Evolutionary conservation across 2,329 filamentous ascomycete genomes (phyloP), one percentile per base, ranked within the genome.

Genomic region (Fusarium miscanthi): DNA sequence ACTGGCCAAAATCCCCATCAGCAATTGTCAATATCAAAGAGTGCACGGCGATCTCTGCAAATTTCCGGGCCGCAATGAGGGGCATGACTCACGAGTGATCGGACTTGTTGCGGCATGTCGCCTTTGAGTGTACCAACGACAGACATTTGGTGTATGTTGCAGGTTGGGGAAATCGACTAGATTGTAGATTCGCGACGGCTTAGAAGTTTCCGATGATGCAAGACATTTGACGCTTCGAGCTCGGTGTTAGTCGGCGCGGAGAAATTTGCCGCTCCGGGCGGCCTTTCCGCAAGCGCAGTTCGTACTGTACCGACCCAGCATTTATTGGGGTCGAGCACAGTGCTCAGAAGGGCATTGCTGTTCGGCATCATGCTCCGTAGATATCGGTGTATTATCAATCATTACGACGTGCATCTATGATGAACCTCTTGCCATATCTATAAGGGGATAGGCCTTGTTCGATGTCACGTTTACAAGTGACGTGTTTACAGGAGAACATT

Each of bases 61-160:
- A 70, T 64, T 74, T 65, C 30, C 41, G 43, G n/a, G 27, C 48
- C 25, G n/a, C 21, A 25, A 42, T 11, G 6, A 51, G 43, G 41
- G 46, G 53, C 27, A 58, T 37, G 38, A 82, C 87, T 80, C 79
- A 89, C 87, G 78, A 89, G 80, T 70, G 88, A 89, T 78, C 87
- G 84, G 63, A 86, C 86, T 82, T 89, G 87, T 72, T 87, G 85
- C 66, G 88, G 85, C 82, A 87, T 83, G 70, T 89, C 85, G 80
- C 87, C 87, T 78, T 86, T 87, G 63, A 83, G 71, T 66, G 78
- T 78, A 56, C 76, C 77, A 60, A 80, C 80, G 66, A 79, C 79
- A 69, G 82, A 83, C 82, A 84, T 84, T 59, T 61, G 61, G 83
- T 79, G 72, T 58, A 81, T 79, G 66, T 75, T 71, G 75, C 67